A percentile compares a stretch with the other conserved stretches of the same genome.
These are phyloP conservation scores for Apium graveolens DNA, from an alignment of 129 eudicot species.

Conservation along the genomic window DNA sequence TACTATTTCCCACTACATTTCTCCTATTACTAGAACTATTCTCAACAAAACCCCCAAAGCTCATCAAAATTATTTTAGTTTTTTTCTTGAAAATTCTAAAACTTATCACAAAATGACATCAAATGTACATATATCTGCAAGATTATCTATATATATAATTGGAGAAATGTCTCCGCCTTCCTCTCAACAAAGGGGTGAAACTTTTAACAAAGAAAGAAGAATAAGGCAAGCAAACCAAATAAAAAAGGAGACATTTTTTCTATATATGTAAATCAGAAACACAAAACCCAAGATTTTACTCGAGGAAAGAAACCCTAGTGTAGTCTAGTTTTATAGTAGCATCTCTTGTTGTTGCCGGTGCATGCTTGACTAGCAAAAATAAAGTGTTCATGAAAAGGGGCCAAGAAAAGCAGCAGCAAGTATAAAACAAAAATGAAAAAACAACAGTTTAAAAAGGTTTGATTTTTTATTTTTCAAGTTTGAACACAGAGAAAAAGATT, in stretches of 20 bases:
- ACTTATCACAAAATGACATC: too few relatives aligned
- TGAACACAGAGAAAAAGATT: neutral
- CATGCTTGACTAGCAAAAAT: conserved; percentile 49
- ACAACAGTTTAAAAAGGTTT: conserved; percentile 14
- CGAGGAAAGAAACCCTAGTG: conserved; percentile 6
- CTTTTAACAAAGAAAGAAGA: conserved; percentile 31
- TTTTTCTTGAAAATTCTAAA: too few relatives aligned
- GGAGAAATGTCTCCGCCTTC: conserved; percentile 54
- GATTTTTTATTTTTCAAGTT: conserved; percentile 2
- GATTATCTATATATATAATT: neutral
- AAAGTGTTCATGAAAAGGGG: neutral
- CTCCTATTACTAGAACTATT: conserved; percentile 35
- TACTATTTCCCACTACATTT: conserved; percentile 32
- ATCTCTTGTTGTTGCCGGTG: conserved; percentile 25
- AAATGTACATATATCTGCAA: neutral
- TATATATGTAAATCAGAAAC: conserved; percentile 1
- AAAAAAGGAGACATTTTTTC: neutral
- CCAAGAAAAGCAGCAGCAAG: conserved; percentile 7
- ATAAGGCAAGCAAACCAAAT: conserved; percentile 25
- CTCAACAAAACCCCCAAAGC: conserved; percentile 94
- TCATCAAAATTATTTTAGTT: conserved; percentile 44
- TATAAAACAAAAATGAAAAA: conserved; percentile 6
- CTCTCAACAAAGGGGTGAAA: conserved; percentile 20
- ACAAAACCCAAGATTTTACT: conserved; percentile 28
- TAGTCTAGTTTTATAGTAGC: conserved; percentile 1